These are phyloP conservation scores for Shiraia bambusicola DNA, from an alignment of 2,329 filamentous ascomycete species.

Conservation along the genomic window DNA sequence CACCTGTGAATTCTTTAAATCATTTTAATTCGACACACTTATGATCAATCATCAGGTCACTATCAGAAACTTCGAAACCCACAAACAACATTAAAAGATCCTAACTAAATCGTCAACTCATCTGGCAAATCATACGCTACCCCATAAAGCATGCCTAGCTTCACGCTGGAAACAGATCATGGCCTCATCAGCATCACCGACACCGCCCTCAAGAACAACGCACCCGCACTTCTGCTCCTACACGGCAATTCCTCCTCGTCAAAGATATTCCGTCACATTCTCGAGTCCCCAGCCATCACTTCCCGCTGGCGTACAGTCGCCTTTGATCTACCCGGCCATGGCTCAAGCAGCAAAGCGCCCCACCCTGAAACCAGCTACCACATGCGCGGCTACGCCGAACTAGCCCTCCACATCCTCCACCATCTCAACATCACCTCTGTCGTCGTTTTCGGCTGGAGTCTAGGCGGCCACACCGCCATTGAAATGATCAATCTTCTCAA, in stretches of 20 bases:
- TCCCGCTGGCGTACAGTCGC: constrained; percentile 25
- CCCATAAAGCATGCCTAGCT: constrained; percentile 12
- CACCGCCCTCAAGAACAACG: constrained; percentile 17
- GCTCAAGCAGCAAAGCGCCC: constrained; percentile 29
- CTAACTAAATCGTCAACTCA: too few relatives aligned
- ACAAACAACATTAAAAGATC: too few relatives aligned
- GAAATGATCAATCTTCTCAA: constrained; percentile 29
- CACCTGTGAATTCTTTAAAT: too few relatives aligned
- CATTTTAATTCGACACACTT: too few relatives aligned
- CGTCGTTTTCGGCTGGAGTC: constrained; percentile 36
- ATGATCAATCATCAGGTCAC: too few relatives aligned
- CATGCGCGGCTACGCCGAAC: constrained; percentile 34
- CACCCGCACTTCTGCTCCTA: constrained; percentile 31
- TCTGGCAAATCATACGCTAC: too few relatives aligned
- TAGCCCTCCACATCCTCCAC: constrained; percentile 31
- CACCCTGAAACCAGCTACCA: constrained; percentile 27
- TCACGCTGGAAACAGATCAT: constrained; percentile 22
- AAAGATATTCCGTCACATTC: constrained; percentile 30
- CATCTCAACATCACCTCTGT: constrained; percentile 22
- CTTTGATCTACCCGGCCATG: constrained; percentile 42
- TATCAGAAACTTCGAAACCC: too few relatives aligned
- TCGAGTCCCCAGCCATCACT: constrained; percentile 14
- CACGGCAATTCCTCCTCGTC: constrained; percentile 36
- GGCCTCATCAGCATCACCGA: constrained; percentile 27
- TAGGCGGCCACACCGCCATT: constrained; percentile 38